Evolutionary conservation across 2,329 filamentous ascomycete species (phyloP), one percentile per base, ranked within the genome.

Genomic region (Bipolaris zeicola): DNA sequence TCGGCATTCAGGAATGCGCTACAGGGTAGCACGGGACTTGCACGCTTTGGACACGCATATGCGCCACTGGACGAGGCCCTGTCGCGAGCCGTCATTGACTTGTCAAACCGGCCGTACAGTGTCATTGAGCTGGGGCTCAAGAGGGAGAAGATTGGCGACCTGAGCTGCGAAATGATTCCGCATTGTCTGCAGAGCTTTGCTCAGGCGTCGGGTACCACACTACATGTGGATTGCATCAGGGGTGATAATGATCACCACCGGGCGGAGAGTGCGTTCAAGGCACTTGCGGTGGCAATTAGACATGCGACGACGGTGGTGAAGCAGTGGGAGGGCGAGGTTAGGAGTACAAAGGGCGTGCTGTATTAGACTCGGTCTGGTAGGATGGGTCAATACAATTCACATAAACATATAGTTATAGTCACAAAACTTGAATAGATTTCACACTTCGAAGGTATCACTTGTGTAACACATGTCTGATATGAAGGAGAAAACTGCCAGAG

Each of bases 241-340:
- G 95, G 95, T 50, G 86, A 90, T 61, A 99, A 98, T 78, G 95
- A 98, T 79, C 95, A 98, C 78, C 95, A 98, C 80, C 84, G 93
- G 56, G 93, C 95, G 8, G 95, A 98, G 85, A 95, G 90, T 75
- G 95, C 94, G 14, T 97, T 99, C 79, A 99, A 99, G 85, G 95
- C 95, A 44, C 78, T 98, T 65, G 95, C 95, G 0, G 87, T 97
- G 42, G 95, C 95, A 6, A 83, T 96, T 52, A 84, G 89, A 67
- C 85, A 85, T 76, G 95, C 95, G 8, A 94, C 88, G 46, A 84
- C 85, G 48, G 84, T 87, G 66, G 87, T 94, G 31, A 85, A 86
- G 39, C 92, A 91, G 10, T 89, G 89, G 74, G 92, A 96, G 78
- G 92, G 92, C 2, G 95, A 99, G 82, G 88, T 98, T 24, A 91